Base-by-base conservation (phyloP, 768 basidiomycete species). In the Boletus sp. region DNA sequence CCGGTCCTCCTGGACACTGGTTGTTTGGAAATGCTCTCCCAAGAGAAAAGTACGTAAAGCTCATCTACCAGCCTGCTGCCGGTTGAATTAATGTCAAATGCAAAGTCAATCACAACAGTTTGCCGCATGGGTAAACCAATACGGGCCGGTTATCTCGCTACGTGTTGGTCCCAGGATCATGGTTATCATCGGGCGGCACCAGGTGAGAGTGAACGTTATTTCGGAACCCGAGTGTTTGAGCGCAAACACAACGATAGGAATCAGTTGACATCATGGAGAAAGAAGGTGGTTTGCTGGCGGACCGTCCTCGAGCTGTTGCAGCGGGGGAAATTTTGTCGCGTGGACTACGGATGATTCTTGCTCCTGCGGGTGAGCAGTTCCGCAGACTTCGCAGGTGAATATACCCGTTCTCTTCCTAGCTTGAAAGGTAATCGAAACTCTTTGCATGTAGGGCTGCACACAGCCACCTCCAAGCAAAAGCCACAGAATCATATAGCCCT, bases 191-290 rank as follows among this genome's bases (percentile, higher is more conserved):
- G 71, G 73, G 3, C 67, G 72, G 0, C 65, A 81, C 49, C 73
- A 83, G 65, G 73, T 72, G 12, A 59, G 59, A 41, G 8, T 15
- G 10, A 24, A 28, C 3, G 4, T 44, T 28, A 17, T n/a, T 42
- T 14, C 7, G 2, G n/a, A 33, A 15, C 7, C 6, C 30, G 3
- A 29, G 8, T 11, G 17, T 18, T n/a, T 28, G 2, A 44, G 12
- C 24, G 1, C 44, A 39, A 46, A 37, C 40, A 10, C n/a, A 10
- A 24, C 36, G 7, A 10, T 68, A 85, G 67, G 83, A 83, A 37
- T 84, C 85, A 0, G 76, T 85, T 0, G 84, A 86, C 20, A 80
- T 87, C 54, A 82, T 87, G 83, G 85, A 87, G 64, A 82, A 81
- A 50, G 82, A 86, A 60, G 84, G 85, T n/a, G 78, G 80, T 5